Base-by-base conservation (phyloP, 192 early-diverging fungal genomes). In the Mortierella hygrophila region DNA sequence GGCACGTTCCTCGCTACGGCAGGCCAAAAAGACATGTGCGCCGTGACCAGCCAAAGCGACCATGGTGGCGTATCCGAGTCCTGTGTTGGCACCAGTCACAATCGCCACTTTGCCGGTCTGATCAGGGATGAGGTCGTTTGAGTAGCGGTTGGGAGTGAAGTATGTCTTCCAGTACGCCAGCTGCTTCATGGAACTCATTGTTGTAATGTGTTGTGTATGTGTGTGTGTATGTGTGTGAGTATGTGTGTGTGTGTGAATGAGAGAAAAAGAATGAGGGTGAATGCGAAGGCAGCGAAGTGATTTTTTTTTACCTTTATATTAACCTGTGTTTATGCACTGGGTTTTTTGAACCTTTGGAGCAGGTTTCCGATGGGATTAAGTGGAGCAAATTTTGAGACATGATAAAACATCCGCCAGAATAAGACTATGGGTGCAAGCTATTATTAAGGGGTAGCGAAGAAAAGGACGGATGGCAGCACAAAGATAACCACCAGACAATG, bases 11-110 rank as follows among this genome's bases (percentile, higher is more conserved):
- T 76, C 6, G 42, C 38, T 88, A 11, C 77, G 57, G 57, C 80
- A 76, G 2, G 77, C 72, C 4, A 82, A 9, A n/a, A 88, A 82
- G 29, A 88, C 84, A 4, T 73, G 84, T 1, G 84, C 79, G 1
- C 68, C 72, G 32, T 86, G 40, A 13, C 35, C 70, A 3, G 79
- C 79, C 15, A 86, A 57, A 21, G 79, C 70, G n/a, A 71, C 69
- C 0, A 79, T 68, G 0, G 84, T 86, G 1, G 55, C 55, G 37
- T 81, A 86, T n/a, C 79, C 79, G 21, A 86, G 74, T 26, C 91
- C 90, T 15, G 88, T 71, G 52, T 89, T 92, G 18, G 82, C 82
- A 4, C 91, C 91, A 15, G 91, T 92, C 23, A 92, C 77, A 35
- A 92, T 89, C 10, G 82, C 83, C n/a, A 88, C 74, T 68, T 90